Evolutionary conservation across 2,329 filamentous ascomycete species (phyloP).

Genomic region (Colletotrichum spaethianum): DNA sequence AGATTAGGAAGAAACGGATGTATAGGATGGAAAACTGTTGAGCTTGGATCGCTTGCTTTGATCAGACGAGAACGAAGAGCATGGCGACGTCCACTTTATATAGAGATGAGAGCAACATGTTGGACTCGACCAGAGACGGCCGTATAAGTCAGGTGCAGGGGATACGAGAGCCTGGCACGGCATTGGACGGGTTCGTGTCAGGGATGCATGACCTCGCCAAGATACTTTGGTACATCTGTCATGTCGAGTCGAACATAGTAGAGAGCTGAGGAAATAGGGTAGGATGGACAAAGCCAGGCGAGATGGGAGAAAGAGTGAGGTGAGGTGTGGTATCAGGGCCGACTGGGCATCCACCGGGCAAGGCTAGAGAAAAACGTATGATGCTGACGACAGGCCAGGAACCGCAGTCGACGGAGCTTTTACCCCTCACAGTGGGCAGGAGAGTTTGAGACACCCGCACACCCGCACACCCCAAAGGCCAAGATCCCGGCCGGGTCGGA

Average conservation of each 20-base stretch:
- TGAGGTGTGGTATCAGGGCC: constrained; percentile 38
- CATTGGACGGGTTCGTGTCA: constrained; percentile 24
- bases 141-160: constrained; percentile 30
- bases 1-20: constrained; percentile 17
- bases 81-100: constrained; percentile 30
- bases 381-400: constrained; percentile 41
- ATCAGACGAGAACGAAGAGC: constrained; percentile 19
- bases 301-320: constrained; percentile 14
- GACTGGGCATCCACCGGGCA: constrained; percentile 35
- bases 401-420: constrained; percentile 33
- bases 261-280: background rate
- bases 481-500: constrained; percentile 27
- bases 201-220: constrained; percentile 18
- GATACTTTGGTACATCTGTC: constrained; percentile 22
- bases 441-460: constrained; percentile 27
- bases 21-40: constrained; percentile 24
- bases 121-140: constrained; percentile 5
- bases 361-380: constrained; percentile 40
- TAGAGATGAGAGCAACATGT: constrained; percentile 35
- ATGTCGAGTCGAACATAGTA: background rate
- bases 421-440: constrained; percentile 41
- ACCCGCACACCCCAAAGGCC: constrained; percentile 6
- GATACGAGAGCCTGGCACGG: constrained; percentile 14
- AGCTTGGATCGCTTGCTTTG: constrained; percentile 32
- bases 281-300: constrained; percentile 4